phyloP scores from a whole-genome alignment of 352 stramenopile species.

The Globisporangium mamillatum region DNA sequence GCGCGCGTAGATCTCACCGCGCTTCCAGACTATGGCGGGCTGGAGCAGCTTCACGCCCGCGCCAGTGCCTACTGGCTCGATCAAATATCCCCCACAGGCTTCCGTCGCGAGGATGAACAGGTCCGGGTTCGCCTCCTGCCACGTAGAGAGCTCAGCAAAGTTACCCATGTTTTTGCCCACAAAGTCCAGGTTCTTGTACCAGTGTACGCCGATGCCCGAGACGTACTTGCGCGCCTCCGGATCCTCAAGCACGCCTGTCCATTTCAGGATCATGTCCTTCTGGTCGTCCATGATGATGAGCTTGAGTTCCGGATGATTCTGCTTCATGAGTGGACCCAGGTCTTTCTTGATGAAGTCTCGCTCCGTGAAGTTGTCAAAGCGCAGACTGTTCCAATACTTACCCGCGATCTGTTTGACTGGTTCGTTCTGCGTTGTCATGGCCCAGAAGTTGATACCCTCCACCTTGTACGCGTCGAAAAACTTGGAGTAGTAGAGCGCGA shows the following conservation, averaged over 20 bases:
- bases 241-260: conserved; percentile 32
- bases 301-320: conserved; percentile 66
- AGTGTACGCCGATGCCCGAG: conserved; percentile 80
- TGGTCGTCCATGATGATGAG: conserved; percentile 81
- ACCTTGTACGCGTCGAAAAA: conserved; percentile 71
- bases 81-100: conserved; percentile 52
- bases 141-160: conserved; percentile 36
- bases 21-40: conserved; percentile 32
- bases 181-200: conserved; percentile 58
- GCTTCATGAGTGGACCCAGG: conserved; percentile 56
- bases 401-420: conserved; percentile 37
- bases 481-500: conserved; percentile 79
- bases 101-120: conserved; percentile 72
- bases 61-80: conserved; percentile 28
- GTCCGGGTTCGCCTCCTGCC: conserved; percentile 36
- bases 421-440: conserved; percentile 79
- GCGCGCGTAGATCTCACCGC: conserved; percentile 48
- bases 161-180: conserved; percentile 23
- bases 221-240: conserved; percentile 55
- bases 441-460: conserved; percentile 60
- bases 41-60: conserved; percentile 29
- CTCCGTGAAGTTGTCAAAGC: conserved; percentile 30
- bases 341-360: conserved; percentile 67
- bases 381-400: conserved; percentile 47
- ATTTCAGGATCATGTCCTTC: conserved; percentile 46